Conservation (phyloP, 306 rosid species). For the Aeschynomene evenia region DNA sequence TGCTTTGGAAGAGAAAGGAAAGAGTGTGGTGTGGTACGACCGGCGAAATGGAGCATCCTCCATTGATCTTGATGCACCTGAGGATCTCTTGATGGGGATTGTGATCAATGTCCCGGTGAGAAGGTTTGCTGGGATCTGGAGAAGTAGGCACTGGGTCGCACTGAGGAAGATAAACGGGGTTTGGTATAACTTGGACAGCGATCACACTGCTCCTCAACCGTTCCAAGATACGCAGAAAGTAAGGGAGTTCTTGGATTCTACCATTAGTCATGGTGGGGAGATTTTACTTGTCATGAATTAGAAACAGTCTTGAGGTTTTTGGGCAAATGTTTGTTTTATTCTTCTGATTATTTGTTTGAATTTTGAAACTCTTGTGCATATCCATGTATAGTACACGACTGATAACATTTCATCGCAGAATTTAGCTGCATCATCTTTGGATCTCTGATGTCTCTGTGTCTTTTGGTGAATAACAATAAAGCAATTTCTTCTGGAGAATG, state of each 20-base stretch:
- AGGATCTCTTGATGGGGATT: conserved; percentile 76
- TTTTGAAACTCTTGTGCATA: background rate
- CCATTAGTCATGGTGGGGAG: conserved; percentile 64
- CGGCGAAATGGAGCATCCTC: conserved; percentile 59
- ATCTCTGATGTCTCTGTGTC: conserved; percentile 2
- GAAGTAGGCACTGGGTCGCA: conserved; percentile 79
- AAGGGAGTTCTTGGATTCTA: conserved; percentile 59
- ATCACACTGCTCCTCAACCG: conserved; percentile 56
- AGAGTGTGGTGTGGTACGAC: conserved; percentile 83
- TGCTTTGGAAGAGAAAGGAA: conserved; percentile 73
- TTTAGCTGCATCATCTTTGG: background rate
- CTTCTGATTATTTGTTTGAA: background rate
- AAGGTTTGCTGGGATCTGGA: conserved; percentile 79
- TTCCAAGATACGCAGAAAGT: conserved; percentile 51
- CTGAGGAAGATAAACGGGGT: conserved; percentile 62
- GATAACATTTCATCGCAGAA: conserved; percentile 21
- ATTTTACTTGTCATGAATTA: conserved; percentile 77
- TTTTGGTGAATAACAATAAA: conserved; percentile 1
- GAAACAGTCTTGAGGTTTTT: conserved; percentile 30
- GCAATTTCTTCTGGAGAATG: conserved; percentile 23
- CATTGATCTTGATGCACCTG: conserved; percentile 62
- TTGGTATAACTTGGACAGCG: conserved; percentile 93
- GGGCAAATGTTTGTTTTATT: background rate
- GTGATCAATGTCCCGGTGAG: conserved; percentile 65
- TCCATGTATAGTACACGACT: conserved; percentile 25